phyloP scores from a whole-genome alignment of 179 eudicot genomes.

The Drosera spatulata region DNA sequence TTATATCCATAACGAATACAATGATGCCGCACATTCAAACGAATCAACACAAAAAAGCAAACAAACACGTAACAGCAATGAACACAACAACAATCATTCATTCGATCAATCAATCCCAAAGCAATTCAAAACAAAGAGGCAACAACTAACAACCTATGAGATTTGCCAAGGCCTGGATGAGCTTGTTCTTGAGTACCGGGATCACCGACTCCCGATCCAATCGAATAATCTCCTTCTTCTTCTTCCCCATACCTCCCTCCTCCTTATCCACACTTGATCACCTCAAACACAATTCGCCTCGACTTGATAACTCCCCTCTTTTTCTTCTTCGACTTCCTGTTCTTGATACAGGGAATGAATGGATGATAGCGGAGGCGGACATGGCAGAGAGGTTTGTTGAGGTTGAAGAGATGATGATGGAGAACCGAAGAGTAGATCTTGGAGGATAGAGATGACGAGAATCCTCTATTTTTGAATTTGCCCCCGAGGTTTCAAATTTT shows the following conservation, averaged over 20 bases:
- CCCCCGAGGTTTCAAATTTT: no score
- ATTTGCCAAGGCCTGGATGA: constrained; percentile 44
- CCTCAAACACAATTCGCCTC: neutral
- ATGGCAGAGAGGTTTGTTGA: no score
- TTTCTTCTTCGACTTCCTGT: no score
- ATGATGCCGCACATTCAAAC: no score
- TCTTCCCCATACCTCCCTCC: neutral
- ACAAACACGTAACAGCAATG: neutral
- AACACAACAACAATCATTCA: neutral
- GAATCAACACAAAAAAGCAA: no score
- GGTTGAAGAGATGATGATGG: no score
- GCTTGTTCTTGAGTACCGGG: constrained; percentile 32
- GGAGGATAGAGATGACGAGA: no score
- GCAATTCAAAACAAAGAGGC: neutral
- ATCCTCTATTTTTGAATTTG: no score
- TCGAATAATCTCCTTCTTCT: constrained; percentile 28
- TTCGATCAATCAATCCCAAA: no score
- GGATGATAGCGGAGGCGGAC: neutral
- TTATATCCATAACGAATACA: neutral
- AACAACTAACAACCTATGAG: constrained; percentile 18
- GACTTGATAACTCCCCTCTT: neutral
- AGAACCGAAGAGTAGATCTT: no score
- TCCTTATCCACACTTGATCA: neutral
- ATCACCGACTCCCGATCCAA: constrained; percentile 42
- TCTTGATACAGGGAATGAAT: neutral